Base-by-base conservation (phyloP, 768 basidiomycete genomes). In the Multifurca ochricompacta region DNA sequence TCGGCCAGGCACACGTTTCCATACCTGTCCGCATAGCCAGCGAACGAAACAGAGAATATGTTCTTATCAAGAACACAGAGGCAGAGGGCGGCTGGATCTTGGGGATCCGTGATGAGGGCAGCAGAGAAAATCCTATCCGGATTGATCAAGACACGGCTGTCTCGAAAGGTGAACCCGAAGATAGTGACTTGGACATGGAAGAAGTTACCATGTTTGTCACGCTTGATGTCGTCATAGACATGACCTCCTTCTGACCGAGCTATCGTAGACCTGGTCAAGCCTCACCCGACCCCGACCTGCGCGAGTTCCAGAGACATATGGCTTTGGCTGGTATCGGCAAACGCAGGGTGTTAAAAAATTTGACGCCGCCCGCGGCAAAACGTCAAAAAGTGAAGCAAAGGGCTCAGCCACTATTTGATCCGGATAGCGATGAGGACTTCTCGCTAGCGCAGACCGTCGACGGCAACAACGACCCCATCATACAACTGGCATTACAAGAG, bases 1-100 rank as follows among this genome's bases (percentile, higher is more conserved):
- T 98, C 55, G 92, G 92, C 52, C 91, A 84, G 64, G 89, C 91
- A 0, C 80, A 91, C 65, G 77, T 97, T 45, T 82, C 83, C 3
- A 97, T 97, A 51, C 95, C 95, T 35, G 79, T 95, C 30, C 80
- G 96, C 19, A 89, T 99, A 58, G 96, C 96, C 1, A 92, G 91
- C 61, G 94, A 98, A 69, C 74, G 94, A 58, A 97, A 98, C 64
- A 85, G 82, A 66, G 84, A 96, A 67, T 99, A 99, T 68, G 75
- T 97, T n/a, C 74, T 99, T 54, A 76, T 98, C 54, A 95, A 95
- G 73, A 95, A 96, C 63, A 83, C 91, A 59, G 85, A 85, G 31
- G 80, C 72, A 14, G 83, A 79, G 19, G 93, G 94, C 2, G 96
- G 96, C 1, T 99, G 96, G 95, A 82, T 94, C 36, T 73, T 99